Evolutionary conservation across 1,139 yeast species (phyloP), one percentile per base, ranked within the genome.

Genomic region (Meyerozyma carpophila): DNA sequence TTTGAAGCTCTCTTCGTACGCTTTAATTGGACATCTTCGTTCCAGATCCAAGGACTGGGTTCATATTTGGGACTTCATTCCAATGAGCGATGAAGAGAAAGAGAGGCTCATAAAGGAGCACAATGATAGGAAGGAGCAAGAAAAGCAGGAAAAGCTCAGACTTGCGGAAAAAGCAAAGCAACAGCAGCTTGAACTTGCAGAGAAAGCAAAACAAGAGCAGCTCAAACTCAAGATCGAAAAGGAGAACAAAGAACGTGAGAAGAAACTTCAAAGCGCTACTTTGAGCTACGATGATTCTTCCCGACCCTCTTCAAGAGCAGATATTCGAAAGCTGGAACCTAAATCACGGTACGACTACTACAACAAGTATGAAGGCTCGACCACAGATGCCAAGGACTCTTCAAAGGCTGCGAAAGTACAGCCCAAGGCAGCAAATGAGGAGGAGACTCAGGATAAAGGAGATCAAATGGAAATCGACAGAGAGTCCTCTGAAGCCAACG

Each of bases 1-100:
- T 62, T 74, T 91, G 56, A 85, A 82, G 54, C 68, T 90, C 32
- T 83, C 96, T 1, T 82, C 91, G 0, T 81, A 79, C 54, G 95
- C 96, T 1, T 69, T 90, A 45, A 66, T 81, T 44, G 95, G 94
- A 0, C 86, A 84, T 51, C 62, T 89, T 37, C 80, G 77, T 44
- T 77, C 89, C 0, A 70, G 82, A 40, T 64, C 81, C 8, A 70
- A 69, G 34, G 64, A 67, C 1, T 81, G 93, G 80, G 66, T 82
- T 3, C 78, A 74, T 36, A 52, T 73, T 39, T 77, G 82, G 77
- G 85, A 82, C 16, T 82, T 82, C 49, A 67, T 75, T 45, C 67
- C 68, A 2, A 62, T 81, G 61, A 58, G 56, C n/a, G 71, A 63
- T 4, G 69, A 62, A 25, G 68, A 57, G 16, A 61, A 58, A 41